Conservation (phyloP, 2,329 filamentous ascomycete genomes). For the Colletotrichum melonis region DNA sequence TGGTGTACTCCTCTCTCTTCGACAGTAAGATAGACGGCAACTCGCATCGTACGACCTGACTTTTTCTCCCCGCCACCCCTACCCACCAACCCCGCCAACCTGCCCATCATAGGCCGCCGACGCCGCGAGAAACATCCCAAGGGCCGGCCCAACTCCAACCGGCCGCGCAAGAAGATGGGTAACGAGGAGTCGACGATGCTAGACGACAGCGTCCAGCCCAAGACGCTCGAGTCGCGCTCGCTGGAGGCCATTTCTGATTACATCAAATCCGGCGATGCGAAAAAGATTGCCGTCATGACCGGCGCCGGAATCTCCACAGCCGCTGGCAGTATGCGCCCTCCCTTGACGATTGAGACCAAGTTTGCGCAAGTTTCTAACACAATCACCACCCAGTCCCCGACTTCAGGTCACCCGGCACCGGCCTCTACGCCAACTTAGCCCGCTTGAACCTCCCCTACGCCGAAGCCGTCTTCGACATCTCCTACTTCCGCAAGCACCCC, state of each 20-base stretch:
- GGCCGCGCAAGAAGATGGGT: slow-evolving; percentile 74
- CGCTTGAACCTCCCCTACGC: slow-evolving; percentile 87
- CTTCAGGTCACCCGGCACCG: slow-evolving; percentile 92
- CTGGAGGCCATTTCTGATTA: slow-evolving; percentile 82
- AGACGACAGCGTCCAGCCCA: slow-evolving; percentile 71
- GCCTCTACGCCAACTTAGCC: slow-evolving; percentile 92
- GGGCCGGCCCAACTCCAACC: slow-evolving; percentile 46
- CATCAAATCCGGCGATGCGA: slow-evolving; percentile 76
- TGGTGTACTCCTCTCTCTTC: not conserved
- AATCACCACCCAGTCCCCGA: slow-evolving; percentile 77
- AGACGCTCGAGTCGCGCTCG: slow-evolving; percentile 74
- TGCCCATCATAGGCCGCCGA: slow-evolving; percentile 52
- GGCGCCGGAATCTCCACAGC: slow-evolving; percentile 89
- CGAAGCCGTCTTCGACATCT: slow-evolving; percentile 94
- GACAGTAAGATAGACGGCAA: not conserved
- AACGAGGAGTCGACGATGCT: slow-evolving; percentile 81
- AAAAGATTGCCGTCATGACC: slow-evolving; percentile 86
- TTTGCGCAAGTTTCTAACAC: slow-evolving; percentile 26
- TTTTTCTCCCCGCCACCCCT: not conserved
- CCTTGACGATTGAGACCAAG: not conserved
- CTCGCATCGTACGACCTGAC: not conserved
- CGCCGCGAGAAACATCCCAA: slow-evolving; percentile 49
- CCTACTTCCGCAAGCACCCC: slow-evolving; percentile 86
- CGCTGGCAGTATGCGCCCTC: slow-evolving; percentile 64
- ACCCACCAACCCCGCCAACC: slow-evolving; percentile 7